phyloP scores from a whole-genome alignment of 148 eudicot species.

The Drosera capensis region DNA sequence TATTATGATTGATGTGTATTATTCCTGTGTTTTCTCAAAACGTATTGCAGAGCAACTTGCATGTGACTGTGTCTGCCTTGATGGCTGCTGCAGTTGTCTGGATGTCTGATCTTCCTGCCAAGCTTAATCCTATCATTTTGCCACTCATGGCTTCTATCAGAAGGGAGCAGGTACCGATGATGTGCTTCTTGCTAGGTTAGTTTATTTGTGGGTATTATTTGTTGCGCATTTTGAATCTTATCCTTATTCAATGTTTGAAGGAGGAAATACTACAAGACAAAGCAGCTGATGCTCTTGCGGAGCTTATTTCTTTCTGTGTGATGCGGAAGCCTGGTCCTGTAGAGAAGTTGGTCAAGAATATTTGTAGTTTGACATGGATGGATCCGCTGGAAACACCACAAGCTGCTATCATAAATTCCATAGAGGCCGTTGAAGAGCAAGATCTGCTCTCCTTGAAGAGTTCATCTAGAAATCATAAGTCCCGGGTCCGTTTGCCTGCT shows the following conservation, averaged over 20 bases:
- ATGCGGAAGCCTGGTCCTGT: constrained; percentile 85
- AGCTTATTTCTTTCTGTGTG: constrained; percentile 69
- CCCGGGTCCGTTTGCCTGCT: constrained; percentile 42
- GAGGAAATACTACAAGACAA: constrained; percentile 88
- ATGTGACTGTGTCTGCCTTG: constrained; percentile 33
- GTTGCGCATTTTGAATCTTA: not conserved
- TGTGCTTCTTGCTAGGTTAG: no score
- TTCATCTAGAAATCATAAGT: constrained; percentile 36
- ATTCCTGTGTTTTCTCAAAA: not conserved
- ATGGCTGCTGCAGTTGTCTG: constrained; percentile 68
- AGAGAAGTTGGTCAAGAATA: constrained; percentile 81
- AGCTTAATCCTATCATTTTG: constrained; percentile 78
- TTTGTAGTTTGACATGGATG: constrained; percentile 72
- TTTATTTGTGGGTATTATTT: not conserved
- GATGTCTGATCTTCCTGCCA: constrained; percentile 86
- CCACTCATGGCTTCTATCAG: constrained; percentile 92
- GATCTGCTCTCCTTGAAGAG: constrained; percentile 49
- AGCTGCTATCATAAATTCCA: constrained; percentile 59
- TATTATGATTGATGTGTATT: not conserved
- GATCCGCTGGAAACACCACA: constrained; percentile 96
- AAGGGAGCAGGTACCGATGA: constrained; percentile 57
- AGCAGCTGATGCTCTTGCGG: constrained; percentile 93
- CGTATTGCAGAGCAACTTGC: constrained; percentile 53
- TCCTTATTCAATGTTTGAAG: not conserved
- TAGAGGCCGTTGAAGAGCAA: constrained; percentile 76